Conservation (phyloP, 1,284 basidiomycete genomes). For the Termitomyces sp. region DNA sequence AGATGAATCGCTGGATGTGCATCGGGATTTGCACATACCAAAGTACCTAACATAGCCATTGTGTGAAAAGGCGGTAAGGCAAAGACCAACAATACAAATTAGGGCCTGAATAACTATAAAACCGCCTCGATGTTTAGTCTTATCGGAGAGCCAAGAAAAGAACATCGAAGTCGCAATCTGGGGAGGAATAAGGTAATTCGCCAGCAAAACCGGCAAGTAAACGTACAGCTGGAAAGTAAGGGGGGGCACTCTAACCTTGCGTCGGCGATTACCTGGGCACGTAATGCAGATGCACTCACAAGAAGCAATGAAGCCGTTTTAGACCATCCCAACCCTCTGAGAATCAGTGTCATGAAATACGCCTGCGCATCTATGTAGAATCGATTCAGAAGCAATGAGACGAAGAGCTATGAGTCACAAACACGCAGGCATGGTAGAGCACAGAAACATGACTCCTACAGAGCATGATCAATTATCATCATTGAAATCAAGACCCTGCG, state of each 20-base stretch:
- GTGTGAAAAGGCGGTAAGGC: slow-evolving; percentile 31
- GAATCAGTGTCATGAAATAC: slow-evolving; percentile 39
- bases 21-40: slow-evolving; percentile 23
- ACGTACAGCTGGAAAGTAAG: slow-evolving; percentile 35
- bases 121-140: slow-evolving; percentile 31
- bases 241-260: slow-evolving; percentile 31
- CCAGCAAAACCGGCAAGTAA: not conserved
- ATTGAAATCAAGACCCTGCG: not conserved
- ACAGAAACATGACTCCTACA: slow-evolving; percentile 37
- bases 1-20: not conserved
- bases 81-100: slow-evolving; percentile 32
- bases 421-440: slow-evolving; percentile 35
- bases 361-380: slow-evolving; percentile 29
- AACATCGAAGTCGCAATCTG: slow-evolving; percentile 32
- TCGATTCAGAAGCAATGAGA: not conserved
- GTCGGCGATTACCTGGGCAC: not conserved
- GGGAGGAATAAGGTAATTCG: not conserved
- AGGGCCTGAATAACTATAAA: slow-evolving; percentile 33
- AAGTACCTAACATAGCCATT: slow-evolving; percentile 34
- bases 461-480: not conserved
- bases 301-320: slow-evolving; percentile 26
- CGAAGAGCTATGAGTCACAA: slow-evolving; percentile 12
- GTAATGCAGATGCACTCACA: slow-evolving; percentile 18
- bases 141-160: slow-evolving; percentile 38
- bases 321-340: slow-evolving; percentile 32